Evolutionary conservation across 805 yeast species (phyloP), one percentile per base, ranked within the genome.

Genomic region (Hanseniaspora vineae): DNA sequence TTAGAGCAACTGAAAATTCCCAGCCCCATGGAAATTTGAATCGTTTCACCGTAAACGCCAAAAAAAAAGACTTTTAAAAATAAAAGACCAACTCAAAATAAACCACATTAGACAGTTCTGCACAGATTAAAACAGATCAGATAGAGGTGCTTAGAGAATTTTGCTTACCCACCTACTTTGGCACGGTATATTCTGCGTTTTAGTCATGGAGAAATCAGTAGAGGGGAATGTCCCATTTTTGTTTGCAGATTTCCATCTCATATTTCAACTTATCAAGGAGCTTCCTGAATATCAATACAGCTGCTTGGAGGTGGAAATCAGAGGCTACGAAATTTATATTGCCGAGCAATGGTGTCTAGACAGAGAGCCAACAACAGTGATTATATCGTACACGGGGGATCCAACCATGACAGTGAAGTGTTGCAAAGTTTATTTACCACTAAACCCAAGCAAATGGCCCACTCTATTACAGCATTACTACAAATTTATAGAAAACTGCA

Each of bases 261-360:
- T 48, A 9, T 45, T 45, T 29, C 37, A 42, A 23, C 19, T 48
- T 2, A 35, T 48, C 4, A 39, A 42, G 20, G 32, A 32, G 13
- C 29, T 20, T 23, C 37, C 39, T 4, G 15, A 31, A 6, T 31
- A 45, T 3, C 42, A 31, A 29, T 17, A 42, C 11, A 35, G 15
- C 32, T 42, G 45, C 13, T 33, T 14, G 12, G 50, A 45, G 39
- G 20, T 42, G 4, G 39, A 19, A 12, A 39, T 48, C 9, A 20
- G 40, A 4, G 97, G 98, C 1, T 87, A 83, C 59, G 97, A 92
- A 63, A 75, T 84, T 14, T 92, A 92, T 61, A 70, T 92, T 37
- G 95, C 90, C 11, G 97, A 92, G 61, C 97, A 90, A 62, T 92
- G 98, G 98, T 81, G 84, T 2, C 72, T 82, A 33, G 80, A 80